Percentiles rank a stretch among this genome's conserved stretches.
Evolutionary conservation across 192 early-diverging fungal species (phyloP).

Genomic region (Podila verticillata): DNA sequence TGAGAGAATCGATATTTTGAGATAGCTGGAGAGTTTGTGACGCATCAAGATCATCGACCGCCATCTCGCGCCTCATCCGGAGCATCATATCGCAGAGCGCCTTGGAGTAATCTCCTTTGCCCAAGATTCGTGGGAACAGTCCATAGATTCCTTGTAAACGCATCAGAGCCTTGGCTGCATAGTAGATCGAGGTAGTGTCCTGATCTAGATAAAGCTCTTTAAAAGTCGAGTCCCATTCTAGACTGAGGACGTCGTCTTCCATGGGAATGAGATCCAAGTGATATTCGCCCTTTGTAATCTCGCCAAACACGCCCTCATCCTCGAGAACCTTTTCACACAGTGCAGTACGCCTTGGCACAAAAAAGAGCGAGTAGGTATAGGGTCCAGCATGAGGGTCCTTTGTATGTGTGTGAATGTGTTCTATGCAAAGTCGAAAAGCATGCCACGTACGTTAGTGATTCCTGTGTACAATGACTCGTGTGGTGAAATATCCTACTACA

Average conservation of each 20-base stretch:
- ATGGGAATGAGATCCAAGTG: conserved; percentile 91
- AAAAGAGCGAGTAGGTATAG: conserved; percentile 75
- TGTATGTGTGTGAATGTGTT: conserved; percentile 36
- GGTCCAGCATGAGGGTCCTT: conserved; percentile 23
- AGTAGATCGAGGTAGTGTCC: conserved; percentile 78
- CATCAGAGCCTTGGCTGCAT: conserved; percentile 85
- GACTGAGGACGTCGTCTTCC: conserved; percentile 89
- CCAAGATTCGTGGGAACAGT: conserved; percentile 88
- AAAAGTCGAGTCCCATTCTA: conserved; percentile 88
- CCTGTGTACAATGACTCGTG: background rate
- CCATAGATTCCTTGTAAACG: conserved; percentile 90
- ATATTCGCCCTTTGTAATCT: conserved; percentile 87
- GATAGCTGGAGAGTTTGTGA: conserved; percentile 65
- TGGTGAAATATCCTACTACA: too few species aligned
- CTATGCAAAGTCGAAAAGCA: conserved; percentile 14
- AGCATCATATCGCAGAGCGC: conserved; percentile 81
- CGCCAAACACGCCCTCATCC: conserved; percentile 91
- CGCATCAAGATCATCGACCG: conserved; percentile 62
- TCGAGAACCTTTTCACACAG: conserved; percentile 95
- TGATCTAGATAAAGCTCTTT: conserved; percentile 87
- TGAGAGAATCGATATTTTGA: conserved; percentile 78
- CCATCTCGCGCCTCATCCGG: conserved; percentile 85
- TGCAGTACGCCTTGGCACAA: conserved; percentile 90
- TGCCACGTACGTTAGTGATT: background rate
- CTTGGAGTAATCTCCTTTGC: conserved; percentile 88